phyloP scores from a whole-genome alignment of 306 rosid species.

The Casuarina equisetifolia region DNA sequence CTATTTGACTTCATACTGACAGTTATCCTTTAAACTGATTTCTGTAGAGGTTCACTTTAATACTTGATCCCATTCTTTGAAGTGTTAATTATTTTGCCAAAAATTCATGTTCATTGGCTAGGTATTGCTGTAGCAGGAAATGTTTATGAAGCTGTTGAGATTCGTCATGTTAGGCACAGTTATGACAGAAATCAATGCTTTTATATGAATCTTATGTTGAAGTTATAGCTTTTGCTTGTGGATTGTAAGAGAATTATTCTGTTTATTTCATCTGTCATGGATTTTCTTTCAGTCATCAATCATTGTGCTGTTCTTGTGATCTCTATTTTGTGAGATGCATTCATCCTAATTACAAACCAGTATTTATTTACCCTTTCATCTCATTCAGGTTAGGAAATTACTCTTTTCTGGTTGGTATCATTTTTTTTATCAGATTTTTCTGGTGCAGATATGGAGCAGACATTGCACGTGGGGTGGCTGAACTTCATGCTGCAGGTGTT shows the following conservation, averaged over 20 bases:
- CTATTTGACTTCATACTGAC: not conserved
- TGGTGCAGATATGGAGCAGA: conserved; percentile 83
- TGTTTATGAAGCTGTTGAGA: not conserved
- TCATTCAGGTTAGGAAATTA: not conserved
- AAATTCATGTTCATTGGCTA: not conserved
- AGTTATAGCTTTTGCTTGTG: not conserved
- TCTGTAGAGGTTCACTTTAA: not conserved
- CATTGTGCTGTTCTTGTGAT: not conserved
- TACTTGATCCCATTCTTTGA: not conserved
- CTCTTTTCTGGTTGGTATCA: not conserved
- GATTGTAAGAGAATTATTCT: not conserved
- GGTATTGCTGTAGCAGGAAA: not conserved
- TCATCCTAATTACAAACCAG: not conserved
- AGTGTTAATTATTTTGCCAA: not conserved
- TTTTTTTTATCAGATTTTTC: not conserved
- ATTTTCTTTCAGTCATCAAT: not conserved
- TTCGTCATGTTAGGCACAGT: not conserved
- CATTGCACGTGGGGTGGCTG: conserved; percentile 95
- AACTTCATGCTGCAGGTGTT: conserved; percentile 97
- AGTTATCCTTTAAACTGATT: not conserved
- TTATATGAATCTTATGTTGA: not conserved
- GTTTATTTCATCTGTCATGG: not conserved
- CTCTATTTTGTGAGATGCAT: not conserved
- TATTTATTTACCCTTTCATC: not conserved
- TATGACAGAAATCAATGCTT: not conserved